Conservation (phyloP, 2,329 filamentous ascomycete genomes). For the Fusarium torreyae region DNA sequence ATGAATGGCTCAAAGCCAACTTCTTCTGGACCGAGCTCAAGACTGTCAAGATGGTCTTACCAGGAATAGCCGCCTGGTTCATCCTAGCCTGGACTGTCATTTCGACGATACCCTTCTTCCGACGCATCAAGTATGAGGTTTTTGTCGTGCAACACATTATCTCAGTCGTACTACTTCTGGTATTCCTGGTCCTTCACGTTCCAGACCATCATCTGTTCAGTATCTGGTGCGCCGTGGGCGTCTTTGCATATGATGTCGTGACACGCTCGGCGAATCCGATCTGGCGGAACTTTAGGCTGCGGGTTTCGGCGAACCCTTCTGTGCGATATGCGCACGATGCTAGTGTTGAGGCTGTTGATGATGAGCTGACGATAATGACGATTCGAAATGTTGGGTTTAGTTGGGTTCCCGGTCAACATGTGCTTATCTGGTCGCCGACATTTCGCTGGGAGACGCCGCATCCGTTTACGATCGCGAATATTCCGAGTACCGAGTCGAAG, state of each 20-base stretch:
- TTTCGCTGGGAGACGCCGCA: conserved; percentile 47
- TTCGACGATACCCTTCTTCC: conserved; percentile 44
- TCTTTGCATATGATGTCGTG: conserved; percentile 46
- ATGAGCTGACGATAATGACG: conserved; percentile 42
- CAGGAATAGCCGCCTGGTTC: conserved; percentile 48
- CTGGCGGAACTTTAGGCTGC: conserved; percentile 45
- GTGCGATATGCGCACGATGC: conserved; percentile 43
- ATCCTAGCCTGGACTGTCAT: conserved; percentile 47
- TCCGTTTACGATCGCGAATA: conserved; percentile 46
- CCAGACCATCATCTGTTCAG: conserved; percentile 49
- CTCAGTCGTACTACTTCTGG: conserved; percentile 43
- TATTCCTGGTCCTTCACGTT: conserved; percentile 46
- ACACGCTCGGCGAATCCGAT: conserved; percentile 48
- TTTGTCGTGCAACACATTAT: conserved; percentile 50
- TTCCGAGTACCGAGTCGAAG: conserved; percentile 14
- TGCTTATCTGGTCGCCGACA: conserved; percentile 47
- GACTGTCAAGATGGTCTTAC: conserved; percentile 48
- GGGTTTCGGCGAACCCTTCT: conserved; percentile 30
- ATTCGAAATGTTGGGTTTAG: conserved; percentile 42
- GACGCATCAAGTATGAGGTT: conserved; percentile 49
- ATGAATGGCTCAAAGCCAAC: conserved; percentile 45
- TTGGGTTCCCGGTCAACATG: conserved; percentile 48
- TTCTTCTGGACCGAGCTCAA: conserved; percentile 49
- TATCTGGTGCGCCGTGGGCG: conserved; percentile 49
- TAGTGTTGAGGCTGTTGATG: conserved; percentile 35